These are phyloP conservation scores for Aspergillus jensenii DNA, from an alignment of 2,329 filamentous ascomycete species.

Conservation along the genomic window DNA sequence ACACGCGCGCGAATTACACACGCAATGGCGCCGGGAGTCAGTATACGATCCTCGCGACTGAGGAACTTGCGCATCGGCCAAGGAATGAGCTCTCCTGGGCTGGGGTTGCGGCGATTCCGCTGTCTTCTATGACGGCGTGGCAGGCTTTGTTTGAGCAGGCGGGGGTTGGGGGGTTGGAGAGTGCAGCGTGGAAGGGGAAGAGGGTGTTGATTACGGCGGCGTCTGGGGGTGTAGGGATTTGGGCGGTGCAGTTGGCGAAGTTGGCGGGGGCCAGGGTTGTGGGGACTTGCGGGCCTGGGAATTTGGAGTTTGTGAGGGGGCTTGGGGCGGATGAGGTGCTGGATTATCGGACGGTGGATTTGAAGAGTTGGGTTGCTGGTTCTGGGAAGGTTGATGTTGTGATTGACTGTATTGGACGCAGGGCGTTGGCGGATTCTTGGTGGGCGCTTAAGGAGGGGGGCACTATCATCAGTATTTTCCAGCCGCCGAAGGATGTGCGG, in stretches of 20 bases:
- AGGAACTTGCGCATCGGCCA: conserved; percentile 40
- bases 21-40: conserved; percentile 41
- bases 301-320: conserved; percentile 38
- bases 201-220: conserved; percentile 47
- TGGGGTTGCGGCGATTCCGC: conserved; percentile 40
- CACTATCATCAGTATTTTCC: conserved; percentile 41
- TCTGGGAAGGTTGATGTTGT: conserved; percentile 43
- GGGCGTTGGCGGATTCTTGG: conserved; percentile 45
- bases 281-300: conserved; percentile 40
- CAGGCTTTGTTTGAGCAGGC: conserved; percentile 46
- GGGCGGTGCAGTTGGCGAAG: conserved; percentile 38
- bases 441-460: conserved; percentile 39
- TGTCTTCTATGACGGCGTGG: conserved; percentile 45
- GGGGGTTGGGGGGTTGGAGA: conserved; percentile 19
- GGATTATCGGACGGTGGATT: conserved; percentile 35
- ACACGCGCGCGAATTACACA: conserved; percentile 35
- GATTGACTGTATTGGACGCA: conserved; percentile 46
- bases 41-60: conserved; percentile 34
- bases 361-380: conserved; percentile 30
- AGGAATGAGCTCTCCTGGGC: conserved; percentile 33
- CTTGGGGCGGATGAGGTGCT: conserved; percentile 45
- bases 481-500: conserved; percentile 33
- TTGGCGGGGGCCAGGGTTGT: conserved; percentile 37
- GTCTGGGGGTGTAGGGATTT: conserved; percentile 47
- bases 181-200: conserved; percentile 29